phyloP scores from a whole-genome alignment of 805 yeast species.

The Zygoascus tannicola region DNA sequence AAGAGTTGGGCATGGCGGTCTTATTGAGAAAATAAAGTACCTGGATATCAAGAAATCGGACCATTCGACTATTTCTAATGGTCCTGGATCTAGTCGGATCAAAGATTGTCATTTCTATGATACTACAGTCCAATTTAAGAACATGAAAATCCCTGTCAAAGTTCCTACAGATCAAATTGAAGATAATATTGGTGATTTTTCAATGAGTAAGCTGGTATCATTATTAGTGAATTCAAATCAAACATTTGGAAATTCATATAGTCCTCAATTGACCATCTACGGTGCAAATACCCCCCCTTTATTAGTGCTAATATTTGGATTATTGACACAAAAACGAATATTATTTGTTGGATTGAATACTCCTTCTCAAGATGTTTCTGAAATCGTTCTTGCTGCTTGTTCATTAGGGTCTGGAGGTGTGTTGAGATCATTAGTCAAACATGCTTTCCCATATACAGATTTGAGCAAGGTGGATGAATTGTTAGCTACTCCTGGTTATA shows the following conservation, averaged over 20 bases:
- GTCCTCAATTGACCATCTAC: constrained; percentile 43
- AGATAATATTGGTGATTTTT: constrained; percentile 27
- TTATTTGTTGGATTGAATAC: constrained; percentile 42
- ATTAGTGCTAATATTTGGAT: constrained; percentile 41
- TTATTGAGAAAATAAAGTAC: background rate
- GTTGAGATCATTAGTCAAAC: constrained; percentile 38
- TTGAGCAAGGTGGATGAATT: constrained; percentile 45
- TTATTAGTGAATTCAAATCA: constrained; percentile 14
- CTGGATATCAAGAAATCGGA: background rate
- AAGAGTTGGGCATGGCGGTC: background rate
- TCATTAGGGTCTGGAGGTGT: constrained; percentile 48
- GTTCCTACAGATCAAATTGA: constrained; percentile 25
- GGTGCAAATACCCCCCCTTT: constrained; percentile 49
- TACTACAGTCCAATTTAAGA: constrained; percentile 20
- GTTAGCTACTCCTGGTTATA: constrained; percentile 38
- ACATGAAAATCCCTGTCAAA: constrained; percentile 24
- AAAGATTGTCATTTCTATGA: constrained; percentile 28
- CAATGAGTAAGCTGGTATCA: constrained; percentile 23
- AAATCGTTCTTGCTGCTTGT: constrained; percentile 39
- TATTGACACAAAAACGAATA: constrained; percentile 44
- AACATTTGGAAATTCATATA: constrained; percentile 22
- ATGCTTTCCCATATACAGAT: constrained; percentile 49
- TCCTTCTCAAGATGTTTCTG: constrained; percentile 43
- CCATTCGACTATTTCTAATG: background rate
- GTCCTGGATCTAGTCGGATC: constrained; percentile 6